Conservation (phyloP, 1,284 basidiomycete species). For the Pascua sp. region DNA sequence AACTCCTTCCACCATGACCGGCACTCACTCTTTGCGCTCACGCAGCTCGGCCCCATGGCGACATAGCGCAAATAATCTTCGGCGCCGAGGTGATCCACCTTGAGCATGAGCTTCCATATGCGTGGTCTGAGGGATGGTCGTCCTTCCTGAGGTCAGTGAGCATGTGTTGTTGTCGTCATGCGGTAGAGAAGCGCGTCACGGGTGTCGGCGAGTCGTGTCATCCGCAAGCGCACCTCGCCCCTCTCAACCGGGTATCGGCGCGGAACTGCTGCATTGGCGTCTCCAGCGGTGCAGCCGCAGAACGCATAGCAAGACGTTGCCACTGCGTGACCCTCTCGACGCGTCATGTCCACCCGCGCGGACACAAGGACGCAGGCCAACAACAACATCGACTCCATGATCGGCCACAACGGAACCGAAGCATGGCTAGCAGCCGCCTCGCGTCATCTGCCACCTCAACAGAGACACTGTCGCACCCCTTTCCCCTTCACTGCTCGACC, state of each 20-base stretch:
- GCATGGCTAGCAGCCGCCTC: too few species aligned
- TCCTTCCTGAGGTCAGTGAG: slow-evolving; percentile 20
- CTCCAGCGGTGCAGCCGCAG: too few species aligned
- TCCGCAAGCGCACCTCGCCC: slow-evolving; percentile 45
- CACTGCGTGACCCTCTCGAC: too few species aligned
- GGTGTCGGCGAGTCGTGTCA: slow-evolving; percentile 50
- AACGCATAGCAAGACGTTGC: too few species aligned
- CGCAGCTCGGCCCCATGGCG: slow-evolving; percentile 74
- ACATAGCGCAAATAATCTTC: slow-evolving; percentile 78
- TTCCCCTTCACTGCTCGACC: background rate
- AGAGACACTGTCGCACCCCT: background rate
- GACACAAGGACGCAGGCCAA: too few species aligned
- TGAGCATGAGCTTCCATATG: slow-evolving; percentile 88
- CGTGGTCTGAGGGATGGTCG: slow-evolving; percentile 41
- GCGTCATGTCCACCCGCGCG: too few species aligned
- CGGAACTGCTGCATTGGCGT: too few species aligned
- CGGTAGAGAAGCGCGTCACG: background rate
- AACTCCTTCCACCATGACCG: slow-evolving; percentile 41
- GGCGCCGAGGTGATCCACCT: slow-evolving; percentile 69
- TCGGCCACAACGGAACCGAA: too few species aligned
- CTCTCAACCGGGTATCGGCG: too few species aligned
- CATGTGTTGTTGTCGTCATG: background rate
- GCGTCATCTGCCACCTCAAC: too few species aligned
- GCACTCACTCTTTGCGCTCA: slow-evolving; percentile 84
- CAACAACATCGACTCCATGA: too few species aligned